phyloP scores from a whole-genome alignment of 1,284 basidiomycete species.

The Trametes polyzona region DNA sequence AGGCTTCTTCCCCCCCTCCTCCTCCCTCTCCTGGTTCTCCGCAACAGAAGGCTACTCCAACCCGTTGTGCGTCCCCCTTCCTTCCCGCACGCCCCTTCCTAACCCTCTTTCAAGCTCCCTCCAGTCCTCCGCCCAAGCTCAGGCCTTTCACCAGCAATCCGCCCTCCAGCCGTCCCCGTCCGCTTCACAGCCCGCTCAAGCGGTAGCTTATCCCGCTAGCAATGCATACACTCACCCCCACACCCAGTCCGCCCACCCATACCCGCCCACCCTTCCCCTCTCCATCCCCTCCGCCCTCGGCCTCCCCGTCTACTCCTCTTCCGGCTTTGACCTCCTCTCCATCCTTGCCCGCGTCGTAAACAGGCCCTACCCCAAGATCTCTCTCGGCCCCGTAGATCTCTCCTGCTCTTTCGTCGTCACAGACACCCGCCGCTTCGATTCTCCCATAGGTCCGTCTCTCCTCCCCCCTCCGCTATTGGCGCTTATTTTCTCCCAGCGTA shows the following conservation, averaged over 20 bases:
- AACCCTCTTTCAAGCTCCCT: slow-evolving; percentile 7
- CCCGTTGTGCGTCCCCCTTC: slow-evolving; percentile 20
- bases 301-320: slow-evolving; percentile 78
- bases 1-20: slow-evolving; percentile 43
- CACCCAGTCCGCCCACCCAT: slow-evolving; percentile 3
- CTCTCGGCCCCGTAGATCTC: slow-evolving; percentile 89
- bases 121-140: slow-evolving; percentile 10
- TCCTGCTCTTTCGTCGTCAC: slow-evolving; percentile 90
- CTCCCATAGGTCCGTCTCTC: slow-evolving; percentile 56
- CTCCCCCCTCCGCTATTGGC: background rate
- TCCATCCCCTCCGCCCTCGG: slow-evolving; percentile 38
- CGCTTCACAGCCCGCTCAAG: slow-evolving; percentile 6
- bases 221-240: background rate
- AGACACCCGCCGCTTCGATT: slow-evolving; percentile 80
- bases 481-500: slow-evolving; percentile 54
- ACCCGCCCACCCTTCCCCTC: slow-evolving; percentile 13
- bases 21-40: slow-evolving; percentile 48
- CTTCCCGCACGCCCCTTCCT: background rate
- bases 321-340: slow-evolving; percentile 89
- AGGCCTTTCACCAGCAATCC: slow-evolving; percentile 11
- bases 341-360: slow-evolving; percentile 79
- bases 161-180: slow-evolving; percentile 1
- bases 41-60: slow-evolving; percentile 43
- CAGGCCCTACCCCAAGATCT: slow-evolving; percentile 76
- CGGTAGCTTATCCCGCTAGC: slow-evolving; percentile 4